These are phyloP conservation scores for Selaginella tamariscina DNA, from an alignment of 75 land plant species.

Conservation along the genomic window DNA sequence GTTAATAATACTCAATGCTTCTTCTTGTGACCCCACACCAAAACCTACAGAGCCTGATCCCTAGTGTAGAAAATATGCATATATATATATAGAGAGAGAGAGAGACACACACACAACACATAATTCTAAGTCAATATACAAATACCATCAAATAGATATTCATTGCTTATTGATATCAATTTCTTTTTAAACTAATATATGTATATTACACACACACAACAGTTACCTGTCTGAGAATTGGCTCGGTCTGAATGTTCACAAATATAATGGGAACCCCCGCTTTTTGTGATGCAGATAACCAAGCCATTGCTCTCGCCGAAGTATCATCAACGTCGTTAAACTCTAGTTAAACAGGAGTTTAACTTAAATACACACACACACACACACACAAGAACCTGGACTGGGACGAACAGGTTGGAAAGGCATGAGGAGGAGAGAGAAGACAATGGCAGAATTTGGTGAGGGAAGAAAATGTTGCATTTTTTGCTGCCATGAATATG, in stretches of 20 bases:
- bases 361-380: too few relatives aligned
- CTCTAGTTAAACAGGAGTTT: too few relatives aligned
- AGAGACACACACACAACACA: too few relatives aligned
- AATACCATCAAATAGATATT: too few relatives aligned
- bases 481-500: constrained; percentile 62
- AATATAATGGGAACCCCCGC: constrained; percentile 47
- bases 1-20: constrained; percentile 13
- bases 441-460: constrained; percentile 29
- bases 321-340: constrained; percentile 32
- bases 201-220: background rate
- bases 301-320: constrained; percentile 37
- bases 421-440: constrained; percentile 44
- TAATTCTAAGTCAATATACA: too few relatives aligned
- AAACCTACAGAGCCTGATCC: constrained; percentile 9
- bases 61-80: too few relatives aligned
- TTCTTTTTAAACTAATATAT: background rate
- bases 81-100: too few relatives aligned
- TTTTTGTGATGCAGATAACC: constrained; percentile 44
- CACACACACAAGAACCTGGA: too few relatives aligned
- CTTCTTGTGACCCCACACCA: background rate
- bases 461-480: constrained; percentile 39
- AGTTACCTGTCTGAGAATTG: constrained; percentile 32
- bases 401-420: constrained; percentile 12
- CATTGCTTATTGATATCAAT: constrained; percentile 51
- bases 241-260: constrained; percentile 57